Conservation (phyloP, 176 grass and related monocot genomes). For the Phragmites australis region DNA sequence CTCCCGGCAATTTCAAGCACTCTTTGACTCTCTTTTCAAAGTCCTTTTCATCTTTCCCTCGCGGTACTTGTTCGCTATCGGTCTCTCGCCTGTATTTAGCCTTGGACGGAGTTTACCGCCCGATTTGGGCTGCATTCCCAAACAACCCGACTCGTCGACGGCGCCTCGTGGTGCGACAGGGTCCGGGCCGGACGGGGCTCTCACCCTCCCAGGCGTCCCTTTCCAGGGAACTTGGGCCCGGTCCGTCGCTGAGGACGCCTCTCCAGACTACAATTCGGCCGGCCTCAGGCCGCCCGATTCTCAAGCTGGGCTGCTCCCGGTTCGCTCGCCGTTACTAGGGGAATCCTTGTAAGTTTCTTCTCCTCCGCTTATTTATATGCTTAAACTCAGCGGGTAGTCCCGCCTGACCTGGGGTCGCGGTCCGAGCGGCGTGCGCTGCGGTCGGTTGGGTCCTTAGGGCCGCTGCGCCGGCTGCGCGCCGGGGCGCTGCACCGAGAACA, state of each 20-base stretch:
- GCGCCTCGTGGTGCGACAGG: not conserved
- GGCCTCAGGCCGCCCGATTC: no score
- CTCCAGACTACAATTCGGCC: not conserved
- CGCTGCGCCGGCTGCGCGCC: no score
- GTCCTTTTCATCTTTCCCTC: conserved; percentile 70
- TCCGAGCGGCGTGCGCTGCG: no score
- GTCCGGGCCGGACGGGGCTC: no score
- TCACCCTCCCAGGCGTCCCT: no score
- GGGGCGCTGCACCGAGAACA: no score
- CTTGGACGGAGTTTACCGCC: conserved; percentile 55
- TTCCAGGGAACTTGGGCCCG: no score
- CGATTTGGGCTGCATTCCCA: conserved; percentile 47
- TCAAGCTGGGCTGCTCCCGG: conserved; percentile 12
- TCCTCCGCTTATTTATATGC: not conserved
- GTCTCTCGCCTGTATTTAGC: conserved; percentile 65
- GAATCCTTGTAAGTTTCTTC: conserved; percentile 31
- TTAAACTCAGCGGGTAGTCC: no score
- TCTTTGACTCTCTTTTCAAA: conserved; percentile 76
- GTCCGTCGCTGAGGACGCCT: conserved; percentile 40
- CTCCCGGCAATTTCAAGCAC: conserved; percentile 59
- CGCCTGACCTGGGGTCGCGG: no score
- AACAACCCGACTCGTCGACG: conserved; percentile 50
- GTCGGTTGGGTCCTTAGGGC: no score
- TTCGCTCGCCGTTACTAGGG: conserved; percentile 46
- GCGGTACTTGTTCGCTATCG: not conserved